Conservation (phyloP, 2,329 filamentous ascomycete species). For the Fusarium hostae region DNA sequence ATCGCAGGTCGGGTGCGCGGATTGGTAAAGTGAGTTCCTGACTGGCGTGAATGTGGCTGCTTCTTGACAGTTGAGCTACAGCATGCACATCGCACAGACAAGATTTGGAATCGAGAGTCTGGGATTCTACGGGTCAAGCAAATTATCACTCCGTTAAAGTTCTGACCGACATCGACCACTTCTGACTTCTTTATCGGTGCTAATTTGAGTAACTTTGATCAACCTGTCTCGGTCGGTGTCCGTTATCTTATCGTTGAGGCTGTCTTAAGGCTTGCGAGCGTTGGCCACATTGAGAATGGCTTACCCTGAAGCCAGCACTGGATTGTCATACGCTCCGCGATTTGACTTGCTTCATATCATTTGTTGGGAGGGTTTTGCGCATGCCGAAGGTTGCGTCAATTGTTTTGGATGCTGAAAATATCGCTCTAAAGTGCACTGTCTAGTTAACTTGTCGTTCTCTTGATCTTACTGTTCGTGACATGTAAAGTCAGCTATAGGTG, state of each 20-base stretch:
- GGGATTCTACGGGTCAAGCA: background rate
- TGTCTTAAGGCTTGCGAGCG: background rate
- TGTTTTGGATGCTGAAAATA: too few species aligned
- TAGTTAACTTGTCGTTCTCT: background rate
- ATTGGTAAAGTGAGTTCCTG: background rate
- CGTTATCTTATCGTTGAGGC: background rate
- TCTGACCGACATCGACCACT: conserved; percentile 2
- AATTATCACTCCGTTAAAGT: background rate
- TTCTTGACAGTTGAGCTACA: background rate
- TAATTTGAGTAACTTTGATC: background rate
- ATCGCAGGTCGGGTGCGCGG: background rate
- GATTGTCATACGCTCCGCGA: too few species aligned
- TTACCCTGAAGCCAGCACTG: background rate
- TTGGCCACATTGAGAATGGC: background rate
- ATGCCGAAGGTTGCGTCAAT: rapidly evolving
- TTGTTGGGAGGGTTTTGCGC: background rate
- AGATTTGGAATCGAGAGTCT: background rate
- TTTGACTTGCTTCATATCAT: background rate
- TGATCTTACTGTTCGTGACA: rapidly evolving
- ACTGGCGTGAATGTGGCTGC: background rate
- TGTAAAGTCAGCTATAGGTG: too few species aligned
- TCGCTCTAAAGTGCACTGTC: background rate
- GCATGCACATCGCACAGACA: background rate
- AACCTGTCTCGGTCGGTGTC: background rate
- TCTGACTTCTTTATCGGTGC: background rate